Evolutionary conservation across 306 rosid species (phyloP), one percentile per base, ranked within the genome.

Genomic region (Trifolium pratense): DNA sequence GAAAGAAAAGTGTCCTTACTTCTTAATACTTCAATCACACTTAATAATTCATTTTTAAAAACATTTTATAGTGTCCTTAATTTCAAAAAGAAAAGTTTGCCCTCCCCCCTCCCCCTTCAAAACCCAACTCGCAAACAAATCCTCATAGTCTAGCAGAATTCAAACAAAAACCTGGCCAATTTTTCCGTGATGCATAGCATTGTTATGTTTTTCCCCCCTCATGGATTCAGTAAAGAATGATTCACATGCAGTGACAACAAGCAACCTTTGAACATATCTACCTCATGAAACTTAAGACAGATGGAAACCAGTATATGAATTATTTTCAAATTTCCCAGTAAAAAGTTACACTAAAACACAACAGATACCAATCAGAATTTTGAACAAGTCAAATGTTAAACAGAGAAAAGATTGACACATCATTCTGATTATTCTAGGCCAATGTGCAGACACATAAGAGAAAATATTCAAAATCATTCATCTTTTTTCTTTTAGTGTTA

Each of bases 381-480:
- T 34, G 31, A 65, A 55, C 2, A 63, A 23, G 37, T 29, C 25
- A 14, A 79, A 53, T 51, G 62, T 68, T 32, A 26, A 57, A 31
- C 66, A 51, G 32, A 39, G 59, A 62, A 49, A 39, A 4, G 6
- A 43, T 31, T 14, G 39, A 34, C 16, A 68, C 67, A 75, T n/a
- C 42, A 73, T 62, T 40, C 55, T 61, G 56, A 31, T 45, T 67
- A 42, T 57, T 43, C 7, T 3, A 52, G 42, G 46, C 31, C 34
- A 58, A 18, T 11, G 4, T 48, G 40, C 29, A 62, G 40, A 70
- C 52, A 4, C 13, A 43, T 12, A 39, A 60, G 31, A 56, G 10
- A 74, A 65, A 64, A 37, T 40, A 57, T 69, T 73, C 43, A 70
- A 23, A 40, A 62, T 1, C 5, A 1, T 18, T 61, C 62, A 1